Evolutionary conservation across 768 basidiomycete species (phyloP).

Genomic region (Hydnomerulius pinastri): DNA sequence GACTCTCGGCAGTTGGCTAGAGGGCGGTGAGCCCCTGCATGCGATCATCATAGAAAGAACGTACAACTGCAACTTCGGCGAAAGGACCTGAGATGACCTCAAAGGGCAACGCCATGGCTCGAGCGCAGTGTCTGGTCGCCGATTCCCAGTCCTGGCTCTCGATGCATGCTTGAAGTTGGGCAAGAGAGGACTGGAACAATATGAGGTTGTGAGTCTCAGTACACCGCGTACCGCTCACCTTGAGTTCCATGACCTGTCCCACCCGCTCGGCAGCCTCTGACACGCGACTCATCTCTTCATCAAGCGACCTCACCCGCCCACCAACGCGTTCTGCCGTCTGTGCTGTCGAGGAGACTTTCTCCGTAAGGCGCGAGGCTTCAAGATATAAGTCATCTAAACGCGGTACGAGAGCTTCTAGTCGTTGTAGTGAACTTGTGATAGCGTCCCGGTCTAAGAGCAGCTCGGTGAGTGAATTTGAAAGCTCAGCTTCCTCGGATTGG

Average conservation of each 20-base stretch:
- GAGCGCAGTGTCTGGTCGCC: slow-evolving; percentile 86
- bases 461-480: slow-evolving; percentile 71
- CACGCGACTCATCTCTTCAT: slow-evolving; percentile 92
- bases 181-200: slow-evolving; percentile 60
- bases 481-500: slow-evolving; percentile 75
- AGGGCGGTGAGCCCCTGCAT: slow-evolving; percentile 3
- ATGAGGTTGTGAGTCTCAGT: too few relatives aligned
- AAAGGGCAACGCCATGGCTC: slow-evolving; percentile 83
- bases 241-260: slow-evolving; percentile 92
- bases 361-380: slow-evolving; percentile 56
- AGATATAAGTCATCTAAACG: slow-evolving; percentile 60
- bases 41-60: slow-evolving; percentile 25
- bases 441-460: slow-evolving; percentile 71
- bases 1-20: slow-evolving; percentile 89
- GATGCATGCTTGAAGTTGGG: slow-evolving; percentile 59
- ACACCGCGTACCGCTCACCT: slow-evolving; percentile 46
- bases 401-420: slow-evolving; percentile 61
- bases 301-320: slow-evolving; percentile 84
- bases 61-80: slow-evolving; percentile 84
- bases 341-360: slow-evolving; percentile 70
- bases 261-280: slow-evolving; percentile 90
- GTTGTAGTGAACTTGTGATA: slow-evolving; percentile 59
- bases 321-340: slow-evolving; percentile 86
- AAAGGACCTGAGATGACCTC: slow-evolving; percentile 83
- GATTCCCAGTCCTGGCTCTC: slow-evolving; percentile 93